A percentile compares a stretch with the other conserved stretches of the same genome.
Evolutionary conservation across 805 yeast genomes (phyloP).

Genomic region (Hanseniaspora occidentalis): DNA sequence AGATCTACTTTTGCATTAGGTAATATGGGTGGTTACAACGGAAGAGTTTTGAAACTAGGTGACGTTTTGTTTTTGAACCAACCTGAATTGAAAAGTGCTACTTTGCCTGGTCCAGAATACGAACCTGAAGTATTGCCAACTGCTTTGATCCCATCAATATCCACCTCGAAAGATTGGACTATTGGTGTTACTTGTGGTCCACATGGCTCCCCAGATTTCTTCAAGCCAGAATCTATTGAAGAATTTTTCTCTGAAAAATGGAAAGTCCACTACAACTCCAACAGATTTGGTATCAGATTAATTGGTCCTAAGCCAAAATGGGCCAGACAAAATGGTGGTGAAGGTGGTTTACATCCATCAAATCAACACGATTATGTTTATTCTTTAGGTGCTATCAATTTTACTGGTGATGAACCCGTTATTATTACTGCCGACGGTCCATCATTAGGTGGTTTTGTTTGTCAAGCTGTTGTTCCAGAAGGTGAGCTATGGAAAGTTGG

Average conservation of each 20-base stretch:
- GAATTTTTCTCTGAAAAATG: slow-evolving; percentile 69
- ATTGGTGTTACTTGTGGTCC: slow-evolving; percentile 96
- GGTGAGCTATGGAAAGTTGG: slow-evolving; percentile 99
- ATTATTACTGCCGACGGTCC: slow-evolving; percentile 97
- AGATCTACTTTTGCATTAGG: slow-evolving; percentile 94
- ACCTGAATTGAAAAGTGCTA: slow-evolving; percentile 52
- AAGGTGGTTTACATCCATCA: slow-evolving; percentile 97
- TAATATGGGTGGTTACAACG: slow-evolving; percentile 85
- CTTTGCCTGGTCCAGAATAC: slow-evolving; percentile 59
- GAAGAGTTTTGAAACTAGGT: slow-evolving; percentile 82
- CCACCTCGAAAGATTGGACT: slow-evolving; percentile 41
- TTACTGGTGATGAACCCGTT: slow-evolving; percentile 98
- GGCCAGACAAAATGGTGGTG: slow-evolving; percentile 96
- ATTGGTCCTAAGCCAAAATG: slow-evolving; percentile 94
- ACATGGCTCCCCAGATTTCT: slow-evolving; percentile 95
- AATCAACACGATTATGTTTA: slow-evolving; percentile 96
- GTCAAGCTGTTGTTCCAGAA: slow-evolving; percentile 90
- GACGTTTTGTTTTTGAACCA: slow-evolving; percentile 83
- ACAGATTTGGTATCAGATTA: slow-evolving; percentile 89
- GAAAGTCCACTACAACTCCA: slow-evolving; percentile 96
- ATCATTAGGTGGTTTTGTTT: slow-evolving; percentile 92
- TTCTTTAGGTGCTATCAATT: slow-evolving; percentile 91
- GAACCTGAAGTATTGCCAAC: slow-evolving; percentile 50
- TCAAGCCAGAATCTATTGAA: slow-evolving; percentile 57
- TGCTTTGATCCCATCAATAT: slow-evolving; percentile 24